Evolutionary conservation across 1,139 yeast genomes (phyloP), one percentile per base, ranked within the genome.

Genomic region (Candida sanyaensis): DNA sequence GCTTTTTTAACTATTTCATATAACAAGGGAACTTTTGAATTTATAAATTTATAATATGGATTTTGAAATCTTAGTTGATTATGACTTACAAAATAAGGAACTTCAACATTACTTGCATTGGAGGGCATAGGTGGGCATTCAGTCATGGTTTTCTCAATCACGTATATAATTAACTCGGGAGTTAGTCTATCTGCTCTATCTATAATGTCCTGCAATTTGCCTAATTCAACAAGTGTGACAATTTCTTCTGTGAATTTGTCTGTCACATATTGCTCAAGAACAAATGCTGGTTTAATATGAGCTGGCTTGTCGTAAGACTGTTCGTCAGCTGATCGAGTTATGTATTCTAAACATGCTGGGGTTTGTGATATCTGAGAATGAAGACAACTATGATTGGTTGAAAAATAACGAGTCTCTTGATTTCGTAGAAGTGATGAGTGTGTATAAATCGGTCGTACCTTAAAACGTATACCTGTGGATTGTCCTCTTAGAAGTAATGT

Each of bases 11-110:
- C 29, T 9, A 47, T 9, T 13, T 38, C 41, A 27, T 44, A 13
- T 10, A 49, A 37, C 8, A 39, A 26, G 4, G 52, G 52, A 10
- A 49, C 41, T 43, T 36, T 29, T 26, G 39, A 33, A 37, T 47
- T 45, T n/a, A 49, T 43, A 30, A 42, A 49, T 10, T 36, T 32
- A 17, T 49, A 44, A 39, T 36, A 49, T n/a, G 46, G 43, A 10
- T 13, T 24, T n/a, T 37, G 34, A 28, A 34, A 44, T 13, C 26
- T 12, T 12, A 38, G 28, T 11, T 41, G 31, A 4, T 41, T 33
- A 12, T 12, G 23, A 9, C 43, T 40, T 29, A 33, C 6, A 29
- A 48, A 44, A 17, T 42, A 44, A 6, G 50, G 50, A 4, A 21
- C 26, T 33, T 48, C 50, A 10, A 41, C 17, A 21, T 21, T 33